Evolutionary conservation across 148 eudicot genomes (phyloP).

Genomic region (Vaccinium darrowii): DNA sequence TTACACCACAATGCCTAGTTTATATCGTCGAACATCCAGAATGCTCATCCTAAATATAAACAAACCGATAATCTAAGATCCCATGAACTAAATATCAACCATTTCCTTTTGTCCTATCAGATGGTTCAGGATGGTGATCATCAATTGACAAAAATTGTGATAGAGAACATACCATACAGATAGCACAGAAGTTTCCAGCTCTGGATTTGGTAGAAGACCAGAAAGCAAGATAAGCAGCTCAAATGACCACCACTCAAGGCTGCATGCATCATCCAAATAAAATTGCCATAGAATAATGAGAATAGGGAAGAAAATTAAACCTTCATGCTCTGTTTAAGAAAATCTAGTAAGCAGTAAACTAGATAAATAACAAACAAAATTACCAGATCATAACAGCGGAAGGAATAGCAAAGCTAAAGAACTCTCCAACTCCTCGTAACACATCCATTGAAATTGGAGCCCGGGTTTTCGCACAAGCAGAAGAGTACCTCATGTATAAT

Average conservation of each 20-base stretch:
- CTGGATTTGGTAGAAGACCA: constrained; percentile 78
- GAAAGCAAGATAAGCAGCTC: constrained; percentile 75
- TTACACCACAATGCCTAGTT: not conserved
- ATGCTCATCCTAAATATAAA: not conserved
- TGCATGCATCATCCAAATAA: constrained; percentile 25
- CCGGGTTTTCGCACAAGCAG: constrained; percentile 57
- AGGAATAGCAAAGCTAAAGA: constrained; percentile 77
- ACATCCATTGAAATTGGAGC: constrained; percentile 69
- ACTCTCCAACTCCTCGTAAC: constrained; percentile 57
- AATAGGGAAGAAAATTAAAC: not conserved
- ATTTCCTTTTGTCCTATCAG: not conserved
- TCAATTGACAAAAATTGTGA: not conserved
- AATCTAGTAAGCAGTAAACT: not conserved
- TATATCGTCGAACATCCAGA: not conserved
- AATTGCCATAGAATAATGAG: not conserved
- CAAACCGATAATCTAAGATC: not conserved
- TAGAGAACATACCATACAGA: constrained; percentile 54
- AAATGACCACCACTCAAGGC: constrained; percentile 90
- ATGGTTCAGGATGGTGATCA: not conserved
- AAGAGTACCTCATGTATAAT: constrained; percentile 60
- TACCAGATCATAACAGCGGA: constrained; percentile 90
- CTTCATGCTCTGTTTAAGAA: not conserved
- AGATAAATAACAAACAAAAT: not conserved
- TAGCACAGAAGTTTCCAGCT: constrained; percentile 79
- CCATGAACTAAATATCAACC: not conserved